Evolutionary conservation across 768 basidiomycete species (phyloP).

Genomic region (Mrakia hoshinonis): DNA sequence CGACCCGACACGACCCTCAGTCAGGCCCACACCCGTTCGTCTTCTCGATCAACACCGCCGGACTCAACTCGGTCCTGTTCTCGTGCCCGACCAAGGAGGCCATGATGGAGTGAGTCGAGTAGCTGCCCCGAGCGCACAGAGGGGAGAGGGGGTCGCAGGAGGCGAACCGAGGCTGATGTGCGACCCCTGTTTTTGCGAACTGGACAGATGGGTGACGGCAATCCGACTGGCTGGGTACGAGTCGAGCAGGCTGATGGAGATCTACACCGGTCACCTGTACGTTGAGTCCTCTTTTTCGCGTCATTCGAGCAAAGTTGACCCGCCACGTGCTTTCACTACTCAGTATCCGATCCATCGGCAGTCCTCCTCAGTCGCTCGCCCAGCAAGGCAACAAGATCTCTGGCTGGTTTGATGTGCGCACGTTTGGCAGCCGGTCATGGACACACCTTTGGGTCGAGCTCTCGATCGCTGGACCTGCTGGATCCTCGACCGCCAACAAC

Average conservation of each 20-base stretch:
- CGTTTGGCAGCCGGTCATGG: constrained; percentile 21
- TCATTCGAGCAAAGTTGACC: constrained; percentile 53
- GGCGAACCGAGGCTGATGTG: background rate
- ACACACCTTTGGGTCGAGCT: constrained; percentile 28
- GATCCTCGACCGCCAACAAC: background rate
- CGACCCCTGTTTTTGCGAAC: background rate
- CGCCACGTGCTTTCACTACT: background rate
- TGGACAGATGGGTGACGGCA: constrained; percentile 70
- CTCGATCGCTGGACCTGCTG: constrained; percentile 5
- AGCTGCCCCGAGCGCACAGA: background rate
- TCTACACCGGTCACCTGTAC: constrained; percentile 82
- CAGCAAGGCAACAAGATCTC: background rate
- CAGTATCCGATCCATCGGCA: constrained; percentile 15
- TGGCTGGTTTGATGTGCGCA: constrained; percentile 29
- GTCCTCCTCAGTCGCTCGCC: background rate
- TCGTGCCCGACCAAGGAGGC: constrained; percentile 65
- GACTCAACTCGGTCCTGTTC: constrained; percentile 79
- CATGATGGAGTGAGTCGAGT: constrained; percentile 48
- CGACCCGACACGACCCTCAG: constrained; percentile 39
- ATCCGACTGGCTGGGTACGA: constrained; percentile 89
- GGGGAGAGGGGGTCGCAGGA: background rate
- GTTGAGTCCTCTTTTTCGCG: background rate
- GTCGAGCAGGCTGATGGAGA: constrained; percentile 87
- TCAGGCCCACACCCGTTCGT: constrained; percentile 49
- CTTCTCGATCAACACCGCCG: constrained; percentile 86